phyloP scores from a whole-genome alignment of 1,139 yeast species.

The Candida labiduridarum region DNA sequence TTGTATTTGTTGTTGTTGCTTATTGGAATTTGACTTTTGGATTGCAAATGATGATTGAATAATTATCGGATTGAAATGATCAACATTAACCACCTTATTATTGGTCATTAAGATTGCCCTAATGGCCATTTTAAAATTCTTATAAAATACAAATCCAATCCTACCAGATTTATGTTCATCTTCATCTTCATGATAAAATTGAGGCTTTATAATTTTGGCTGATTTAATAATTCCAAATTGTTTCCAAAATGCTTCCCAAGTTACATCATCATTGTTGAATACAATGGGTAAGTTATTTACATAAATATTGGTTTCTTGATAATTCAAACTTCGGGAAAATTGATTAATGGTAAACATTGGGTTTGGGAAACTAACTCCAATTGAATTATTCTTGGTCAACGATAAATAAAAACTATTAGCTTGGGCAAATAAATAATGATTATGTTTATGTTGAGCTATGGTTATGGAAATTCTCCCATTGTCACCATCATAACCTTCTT shows the following conservation, averaged over 20 bases:
- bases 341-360: conserved; percentile 15
- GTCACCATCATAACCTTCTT: conserved; percentile 3
- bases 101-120: conserved; percentile 44
- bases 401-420: conserved; percentile 15
- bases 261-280: conserved; percentile 40
- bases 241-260: conserved; percentile 44
- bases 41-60: conserved; percentile 47
- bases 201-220: conserved; percentile 49
- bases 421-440: conserved; percentile 27
- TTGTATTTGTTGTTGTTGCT: conserved; percentile 1
- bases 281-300: conserved; percentile 53
- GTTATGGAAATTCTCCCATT: conserved; percentile 26
- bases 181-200: conserved; percentile 30
- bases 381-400: conserved; percentile 6
- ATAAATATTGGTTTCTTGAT: conserved; percentile 63
- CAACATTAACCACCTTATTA: conserved; percentile 24
- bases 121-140: conserved; percentile 40
- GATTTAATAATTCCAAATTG: conserved; percentile 48
- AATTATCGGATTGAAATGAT: conserved; percentile 23
- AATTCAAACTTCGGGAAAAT: conserved; percentile 30
- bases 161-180: conserved; percentile 39
- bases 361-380: conserved; percentile 17
- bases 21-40: conserved; percentile 25
- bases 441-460: conserved; percentile 45
- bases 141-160: conserved; percentile 47